phyloP scores from a whole-genome alignment of 768 basidiomycete species.

The Dioszegia aurantiaca region DNA sequence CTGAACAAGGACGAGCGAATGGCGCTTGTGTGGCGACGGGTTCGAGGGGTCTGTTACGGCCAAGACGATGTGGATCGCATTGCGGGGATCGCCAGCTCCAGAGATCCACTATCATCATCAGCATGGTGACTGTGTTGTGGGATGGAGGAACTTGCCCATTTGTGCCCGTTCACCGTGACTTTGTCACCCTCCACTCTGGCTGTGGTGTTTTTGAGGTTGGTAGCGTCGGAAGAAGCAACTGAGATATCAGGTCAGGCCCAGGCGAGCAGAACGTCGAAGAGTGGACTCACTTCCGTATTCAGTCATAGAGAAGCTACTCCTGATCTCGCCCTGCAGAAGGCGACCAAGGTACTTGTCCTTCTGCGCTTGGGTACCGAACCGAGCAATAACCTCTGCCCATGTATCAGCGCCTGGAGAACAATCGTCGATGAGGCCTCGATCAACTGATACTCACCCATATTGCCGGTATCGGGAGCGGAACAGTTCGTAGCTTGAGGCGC shows the following conservation, averaged over 20 bases:
- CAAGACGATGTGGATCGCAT: constrained; percentile 85
- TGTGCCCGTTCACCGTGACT: constrained; percentile 91
- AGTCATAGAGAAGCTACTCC: constrained; percentile 90
- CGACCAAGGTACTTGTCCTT: constrained; percentile 86
- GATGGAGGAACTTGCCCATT: constrained; percentile 66
- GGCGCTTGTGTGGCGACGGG: constrained; percentile 71
- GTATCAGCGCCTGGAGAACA: too few relatives aligned
- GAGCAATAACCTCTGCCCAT: constrained; percentile 81
- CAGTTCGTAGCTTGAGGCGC: constrained; percentile 88
- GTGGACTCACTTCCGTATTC: constrained; percentile 79
- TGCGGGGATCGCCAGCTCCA: constrained; percentile 89
- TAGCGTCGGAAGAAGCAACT: constrained; percentile 93
- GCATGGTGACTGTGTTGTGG: background rate
- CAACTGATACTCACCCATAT: constrained; percentile 71
- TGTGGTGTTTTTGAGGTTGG: constrained; percentile 72
- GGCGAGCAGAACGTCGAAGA: background rate
- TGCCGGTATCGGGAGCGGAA: constrained; percentile 94
- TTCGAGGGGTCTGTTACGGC: constrained; percentile 77
- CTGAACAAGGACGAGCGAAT: constrained; percentile 94
- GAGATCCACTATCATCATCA: constrained; percentile 76
- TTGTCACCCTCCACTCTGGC: constrained; percentile 80
- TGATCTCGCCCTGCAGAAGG: constrained; percentile 84
- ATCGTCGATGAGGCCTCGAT: background rate
- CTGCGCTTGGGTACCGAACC: constrained; percentile 86
- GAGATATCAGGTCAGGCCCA: background rate